Conservation (phyloP, 768 basidiomycete species). For the Boletus vinaceobasis region DNA sequence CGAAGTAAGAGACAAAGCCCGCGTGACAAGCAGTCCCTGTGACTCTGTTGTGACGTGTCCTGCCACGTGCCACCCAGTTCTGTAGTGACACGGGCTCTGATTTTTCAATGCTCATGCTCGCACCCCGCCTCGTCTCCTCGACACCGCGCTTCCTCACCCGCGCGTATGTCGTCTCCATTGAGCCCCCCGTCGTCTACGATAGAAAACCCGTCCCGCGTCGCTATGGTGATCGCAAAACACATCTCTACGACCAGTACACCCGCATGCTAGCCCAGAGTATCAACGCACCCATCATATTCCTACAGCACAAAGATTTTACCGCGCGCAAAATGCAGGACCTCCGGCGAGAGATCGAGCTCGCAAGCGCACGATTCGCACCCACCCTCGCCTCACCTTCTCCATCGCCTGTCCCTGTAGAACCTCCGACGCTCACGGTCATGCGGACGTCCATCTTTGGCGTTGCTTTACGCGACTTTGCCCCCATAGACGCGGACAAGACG, state of each 20-base stretch:
- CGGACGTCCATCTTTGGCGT: conserved; percentile 80
- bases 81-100: neutral
- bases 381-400: conserved; percentile 33
- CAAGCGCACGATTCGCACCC: conserved; percentile 42
- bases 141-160: conserved; percentile 29
- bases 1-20: conserved; percentile 20
- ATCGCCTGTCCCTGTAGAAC: conserved; percentile 27
- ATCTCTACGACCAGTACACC: conserved; percentile 77
- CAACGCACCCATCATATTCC: conserved; percentile 67
- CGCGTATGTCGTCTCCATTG: conserved; percentile 56
- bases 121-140: conserved; percentile 7
- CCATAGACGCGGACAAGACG: conserved; percentile 47
- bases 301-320: conserved; percentile 74
- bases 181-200: conserved; percentile 47
- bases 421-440: conserved; percentile 63
- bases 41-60: conserved; percentile 22
- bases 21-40: conserved; percentile 25
- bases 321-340: conserved; percentile 65
- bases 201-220: conserved; percentile 59
- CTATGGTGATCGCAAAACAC: conserved; percentile 76
- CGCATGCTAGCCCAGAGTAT: conserved; percentile 59
- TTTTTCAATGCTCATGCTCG: conserved; percentile 10
- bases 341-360: conserved; percentile 61
- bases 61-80: neutral
- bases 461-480: conserved; percentile 59